Evolutionary conservation across 2,329 filamentous ascomycete genomes (phyloP).

Genomic region (Emmonsiellopsis sp.): DNA sequence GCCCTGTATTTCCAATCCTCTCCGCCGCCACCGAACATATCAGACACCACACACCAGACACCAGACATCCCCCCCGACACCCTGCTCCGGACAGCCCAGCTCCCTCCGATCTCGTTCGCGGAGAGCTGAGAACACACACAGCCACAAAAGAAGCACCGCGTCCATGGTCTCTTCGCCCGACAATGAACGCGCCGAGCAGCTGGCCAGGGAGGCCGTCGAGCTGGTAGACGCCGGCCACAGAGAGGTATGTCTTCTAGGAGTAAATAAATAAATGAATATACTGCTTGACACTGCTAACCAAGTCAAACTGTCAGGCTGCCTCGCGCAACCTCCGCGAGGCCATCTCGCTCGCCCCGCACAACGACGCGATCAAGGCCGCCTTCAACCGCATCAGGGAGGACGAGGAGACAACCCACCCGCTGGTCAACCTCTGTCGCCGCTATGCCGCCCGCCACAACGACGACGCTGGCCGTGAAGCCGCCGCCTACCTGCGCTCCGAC

Average conservation of each 20-base stretch:
- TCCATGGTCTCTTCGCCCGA: slow-evolving; percentile 34
- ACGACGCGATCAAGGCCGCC: slow-evolving; percentile 35
- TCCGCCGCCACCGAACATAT: no score
- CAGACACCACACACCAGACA: no score
- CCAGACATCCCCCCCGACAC: no score
- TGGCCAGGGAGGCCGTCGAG: slow-evolving; percentile 39
- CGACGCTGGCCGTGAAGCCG: slow-evolving; percentile 35
- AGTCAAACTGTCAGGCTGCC: slow-evolving; percentile 28
- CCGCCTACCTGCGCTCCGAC: slow-evolving; percentile 32
- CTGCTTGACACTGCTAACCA: slow-evolving; percentile 1
- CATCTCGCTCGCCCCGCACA: slow-evolving; percentile 36
- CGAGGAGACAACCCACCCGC: slow-evolving; percentile 32
- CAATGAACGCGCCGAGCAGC: slow-evolving; percentile 36
- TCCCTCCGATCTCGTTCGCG: no score
- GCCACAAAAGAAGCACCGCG: slow-evolving; percentile 7
- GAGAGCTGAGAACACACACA: no score
- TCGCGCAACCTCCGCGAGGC: slow-evolving; percentile 40
- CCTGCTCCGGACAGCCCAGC: no score
- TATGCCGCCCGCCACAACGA: slow-evolving; percentile 34
- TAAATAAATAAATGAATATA: slow-evolving; percentile 3
- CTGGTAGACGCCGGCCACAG: slow-evolving; percentile 36
- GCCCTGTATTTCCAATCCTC: no score
- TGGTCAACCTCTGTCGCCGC: slow-evolving; percentile 35
- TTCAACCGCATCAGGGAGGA: slow-evolving; percentile 36
- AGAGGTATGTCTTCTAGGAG: slow-evolving; percentile 24